These are phyloP conservation scores for Debaryomycetaceae sp. DNA, from an alignment of 1,139 yeast genomes.

Conservation along the genomic window DNA sequence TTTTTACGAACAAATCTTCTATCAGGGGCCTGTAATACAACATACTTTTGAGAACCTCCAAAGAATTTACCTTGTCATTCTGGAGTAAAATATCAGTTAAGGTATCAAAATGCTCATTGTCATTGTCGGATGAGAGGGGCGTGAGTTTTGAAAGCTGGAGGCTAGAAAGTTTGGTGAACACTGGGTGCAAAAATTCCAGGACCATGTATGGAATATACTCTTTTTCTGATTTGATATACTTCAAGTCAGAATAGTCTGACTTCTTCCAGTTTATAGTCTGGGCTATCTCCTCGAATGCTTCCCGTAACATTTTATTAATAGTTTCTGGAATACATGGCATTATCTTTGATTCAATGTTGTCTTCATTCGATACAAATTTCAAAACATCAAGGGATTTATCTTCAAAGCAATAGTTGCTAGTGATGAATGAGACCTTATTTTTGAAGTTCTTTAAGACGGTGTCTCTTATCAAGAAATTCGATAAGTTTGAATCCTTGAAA, in stretches of 20 bases:
- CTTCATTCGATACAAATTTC: constrained; percentile 12
- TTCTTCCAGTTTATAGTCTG: constrained; percentile 4
- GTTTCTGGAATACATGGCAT: constrained; percentile 18
- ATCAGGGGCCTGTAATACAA: constrained; percentile 8
- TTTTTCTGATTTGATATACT: constrained; percentile 2
- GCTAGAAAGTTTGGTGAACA: constrained; percentile 6
- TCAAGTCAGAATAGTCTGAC: background rate
- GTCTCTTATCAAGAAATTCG: constrained; percentile 11
- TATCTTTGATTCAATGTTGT: constrained; percentile 10
- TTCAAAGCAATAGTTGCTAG: constrained; percentile 20
- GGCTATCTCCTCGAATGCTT: constrained; percentile 12
- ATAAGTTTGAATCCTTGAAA: constrained; percentile 8
- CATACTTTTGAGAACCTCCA: constrained; percentile 8
- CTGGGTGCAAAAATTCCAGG: constrained; percentile 9
- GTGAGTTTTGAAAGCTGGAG: constrained; percentile 1
- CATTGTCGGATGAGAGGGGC: constrained; percentile 1
- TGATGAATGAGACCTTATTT: constrained; percentile 13
- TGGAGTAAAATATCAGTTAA: constrained; percentile 6
- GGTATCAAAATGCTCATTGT: constrained; percentile 5
- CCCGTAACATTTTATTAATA: constrained; percentile 8
- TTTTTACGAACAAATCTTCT: background rate
- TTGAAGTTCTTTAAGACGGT: constrained; percentile 10
- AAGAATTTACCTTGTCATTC: constrained; percentile 9
- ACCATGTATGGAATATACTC: constrained; percentile 4
- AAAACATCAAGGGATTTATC: constrained; percentile 15